A percentile compares a stretch with the other conserved stretches of the same genome.
Conservation (phyloP, 306 rosid species). For the Ziziphus jujuba region DNA sequence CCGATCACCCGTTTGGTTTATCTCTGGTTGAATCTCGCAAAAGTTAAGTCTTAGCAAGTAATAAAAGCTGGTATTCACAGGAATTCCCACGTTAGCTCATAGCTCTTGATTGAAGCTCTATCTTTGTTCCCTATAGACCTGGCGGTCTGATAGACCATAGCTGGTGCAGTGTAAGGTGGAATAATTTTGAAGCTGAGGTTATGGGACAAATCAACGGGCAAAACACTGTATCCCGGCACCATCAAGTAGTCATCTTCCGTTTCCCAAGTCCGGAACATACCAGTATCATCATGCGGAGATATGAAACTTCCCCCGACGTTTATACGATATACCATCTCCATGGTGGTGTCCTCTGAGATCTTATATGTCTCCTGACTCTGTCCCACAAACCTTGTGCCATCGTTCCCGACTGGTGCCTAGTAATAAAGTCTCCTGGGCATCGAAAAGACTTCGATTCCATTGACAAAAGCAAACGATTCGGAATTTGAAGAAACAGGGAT, state of each 20-base stretch:
- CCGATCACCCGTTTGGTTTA: background rate
- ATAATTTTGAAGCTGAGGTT: background rate
- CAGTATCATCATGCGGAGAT: background rate
- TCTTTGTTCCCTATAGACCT: background rate
- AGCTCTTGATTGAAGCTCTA: background rate
- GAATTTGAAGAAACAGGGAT: constrained; percentile 29
- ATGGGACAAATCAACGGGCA: background rate
- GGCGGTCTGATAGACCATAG: constrained; percentile 2
- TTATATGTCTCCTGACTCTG: too few species aligned
- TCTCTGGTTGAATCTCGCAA: background rate
- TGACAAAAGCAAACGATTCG: constrained; percentile 50
- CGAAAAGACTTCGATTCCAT: constrained; percentile 73
- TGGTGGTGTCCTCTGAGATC: constrained; percentile 5
- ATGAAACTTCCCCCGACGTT: background rate
- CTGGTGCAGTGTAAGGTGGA: constrained; percentile 4
- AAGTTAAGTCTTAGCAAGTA: constrained; percentile 36
- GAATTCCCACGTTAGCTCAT: constrained; percentile 34
- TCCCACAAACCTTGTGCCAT: background rate
- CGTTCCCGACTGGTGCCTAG: too few species aligned
- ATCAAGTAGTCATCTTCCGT: background rate
- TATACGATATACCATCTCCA: constrained; percentile 20
- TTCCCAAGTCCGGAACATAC: constrained; percentile 26
- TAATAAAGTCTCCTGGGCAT: constrained; percentile 61
- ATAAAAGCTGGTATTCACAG: constrained; percentile 17
- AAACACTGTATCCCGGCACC: background rate